Base-by-base conservation (phyloP, 2,329 filamentous ascomycete species). In the Pleurostoma richardsiae region DNA sequence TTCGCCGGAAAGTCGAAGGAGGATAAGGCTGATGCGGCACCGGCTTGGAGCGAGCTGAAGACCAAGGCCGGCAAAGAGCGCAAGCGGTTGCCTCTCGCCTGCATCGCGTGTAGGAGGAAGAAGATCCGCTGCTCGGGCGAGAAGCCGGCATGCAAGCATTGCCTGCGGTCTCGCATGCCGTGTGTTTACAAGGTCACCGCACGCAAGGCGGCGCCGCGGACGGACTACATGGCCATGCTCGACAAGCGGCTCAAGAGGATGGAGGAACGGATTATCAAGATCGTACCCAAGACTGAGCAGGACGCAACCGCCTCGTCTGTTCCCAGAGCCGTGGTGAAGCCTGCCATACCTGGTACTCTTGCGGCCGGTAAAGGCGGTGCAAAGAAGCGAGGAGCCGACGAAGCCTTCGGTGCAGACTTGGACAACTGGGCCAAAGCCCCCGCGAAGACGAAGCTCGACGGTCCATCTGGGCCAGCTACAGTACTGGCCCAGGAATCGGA, bases 151-250 rank as follows among this genome's bases (percentile, higher is more conserved):
- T 99, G 94, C 74, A 96, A 96, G 66, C 94, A 97, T 68, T 97
- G 94, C 62, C 76, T 95, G 49, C 82, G 91, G 47, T 95, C 92
- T 44, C 82, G 92, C 40, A 95, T 95, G 56, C 92, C 92, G 2
- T 99, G 94, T 63, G 91, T 97, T 4, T 99, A 97, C 76, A 97
- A 97, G 62, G 90, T 96, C 49, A 97, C 91, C 0, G 90, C 91
- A 4, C 80, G 94, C 50, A 97, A 97, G 66, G 90, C 92, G 2
- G 90, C 91, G 4, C 94, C 94, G 3, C 80, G 94, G 44, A 97
- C 94, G 19, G 94, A 97, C 67, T 97, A 97, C 67, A 97, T 97
- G 94, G 90, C 91, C 39, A 97, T 97, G 90, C 72, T 97, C 57
- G 94, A 97, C 69, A 96, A 96, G 69, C 81, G 94, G 45, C 67